Percentiles rank a stretch among this genome's conserved stretches.
phyloP scores from a whole-genome alignment of 805 yeast species.

The Nakazawaea anatomiae region DNA sequence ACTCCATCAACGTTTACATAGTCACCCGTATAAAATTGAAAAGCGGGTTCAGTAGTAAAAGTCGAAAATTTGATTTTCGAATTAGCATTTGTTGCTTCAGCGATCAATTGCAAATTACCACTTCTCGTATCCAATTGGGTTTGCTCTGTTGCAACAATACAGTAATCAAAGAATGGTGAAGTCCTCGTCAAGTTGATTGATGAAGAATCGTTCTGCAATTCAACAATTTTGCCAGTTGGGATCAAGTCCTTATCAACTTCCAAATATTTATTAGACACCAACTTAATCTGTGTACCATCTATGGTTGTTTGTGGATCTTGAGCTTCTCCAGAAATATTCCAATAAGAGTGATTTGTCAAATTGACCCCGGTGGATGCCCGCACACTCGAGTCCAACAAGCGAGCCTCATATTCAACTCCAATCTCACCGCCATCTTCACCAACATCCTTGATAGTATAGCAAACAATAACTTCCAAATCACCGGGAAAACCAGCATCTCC shows the following conservation, averaged over 20 bases:
- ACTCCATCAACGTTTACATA: conserved; percentile 30
- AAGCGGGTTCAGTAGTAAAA: conserved; percentile 57
- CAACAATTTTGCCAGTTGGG: conserved; percentile 41
- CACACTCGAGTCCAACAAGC: conserved; percentile 22
- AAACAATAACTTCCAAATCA: conserved; percentile 38
- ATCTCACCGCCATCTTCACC: conserved; percentile 28
- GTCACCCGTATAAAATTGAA: conserved; percentile 63
- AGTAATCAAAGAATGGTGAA: conserved; percentile 33
- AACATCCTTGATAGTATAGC: conserved; percentile 33
- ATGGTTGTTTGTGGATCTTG: conserved; percentile 13
- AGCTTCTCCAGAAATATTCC: conserved; percentile 34
- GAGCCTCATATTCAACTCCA: conserved; percentile 42
- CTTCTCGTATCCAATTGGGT: conserved; percentile 41
- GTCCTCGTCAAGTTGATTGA: no score
- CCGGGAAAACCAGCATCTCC: conserved; percentile 59
- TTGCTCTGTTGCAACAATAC: conserved; percentile 26
- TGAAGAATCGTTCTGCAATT: conserved; percentile 4
- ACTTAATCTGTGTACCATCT: conserved; percentile 31
- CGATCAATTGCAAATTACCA: conserved; percentile 26
- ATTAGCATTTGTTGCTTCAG: conserved; percentile 39
- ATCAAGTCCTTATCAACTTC: conserved; percentile 33
- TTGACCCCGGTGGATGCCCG: conserved; percentile 44
- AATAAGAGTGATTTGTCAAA: conserved; percentile 60
- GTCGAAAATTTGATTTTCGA: conserved; percentile 36
- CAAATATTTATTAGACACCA: conserved; percentile 33